Conservation (phyloP, 2,329 filamentous ascomycete species). For the Exophiala sp. region DNA sequence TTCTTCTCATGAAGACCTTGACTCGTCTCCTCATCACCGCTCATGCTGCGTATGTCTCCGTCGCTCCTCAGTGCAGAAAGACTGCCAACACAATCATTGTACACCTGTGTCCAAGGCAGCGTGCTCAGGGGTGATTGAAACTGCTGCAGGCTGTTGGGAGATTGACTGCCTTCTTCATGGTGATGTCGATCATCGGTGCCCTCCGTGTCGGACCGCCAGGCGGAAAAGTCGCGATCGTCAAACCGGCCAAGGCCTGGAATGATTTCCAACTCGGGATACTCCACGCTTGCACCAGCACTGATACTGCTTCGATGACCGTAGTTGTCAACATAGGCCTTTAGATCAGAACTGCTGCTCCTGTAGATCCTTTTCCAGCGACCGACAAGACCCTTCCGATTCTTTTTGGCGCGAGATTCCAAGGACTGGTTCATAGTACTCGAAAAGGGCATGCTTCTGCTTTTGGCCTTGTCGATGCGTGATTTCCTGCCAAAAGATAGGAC, state of each 20-base stretch:
- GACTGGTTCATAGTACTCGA: neutral
- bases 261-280: constrained; percentile 27
- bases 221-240: neutral
- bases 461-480: constrained; percentile 8
- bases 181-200: neutral
- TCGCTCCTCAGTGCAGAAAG: constrained; percentile 21
- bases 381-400: constrained; percentile 11
- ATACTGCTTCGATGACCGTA: constrained; percentile 26
- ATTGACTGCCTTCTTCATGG: neutral
- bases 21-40: neutral
- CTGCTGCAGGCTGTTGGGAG: neutral
- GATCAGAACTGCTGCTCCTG: constrained; percentile 23
- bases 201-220: neutral
- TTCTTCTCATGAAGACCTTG: neutral
- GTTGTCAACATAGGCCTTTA: constrained; percentile 16
- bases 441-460: constrained; percentile 21
- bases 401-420: neutral
- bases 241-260: constrained; percentile 12
- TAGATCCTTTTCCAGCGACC: constrained; percentile 22
- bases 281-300: constrained; percentile 18
- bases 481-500: constrained; percentile 14
- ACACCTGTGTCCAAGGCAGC: constrained; percentile 15
- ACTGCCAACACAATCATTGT: constrained; percentile 21
- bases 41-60: constrained; percentile 3
- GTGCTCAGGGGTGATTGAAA: neutral